Base-by-base conservation (phyloP, 805 yeast genomes). In the Kazachstania taianensis region DNA sequence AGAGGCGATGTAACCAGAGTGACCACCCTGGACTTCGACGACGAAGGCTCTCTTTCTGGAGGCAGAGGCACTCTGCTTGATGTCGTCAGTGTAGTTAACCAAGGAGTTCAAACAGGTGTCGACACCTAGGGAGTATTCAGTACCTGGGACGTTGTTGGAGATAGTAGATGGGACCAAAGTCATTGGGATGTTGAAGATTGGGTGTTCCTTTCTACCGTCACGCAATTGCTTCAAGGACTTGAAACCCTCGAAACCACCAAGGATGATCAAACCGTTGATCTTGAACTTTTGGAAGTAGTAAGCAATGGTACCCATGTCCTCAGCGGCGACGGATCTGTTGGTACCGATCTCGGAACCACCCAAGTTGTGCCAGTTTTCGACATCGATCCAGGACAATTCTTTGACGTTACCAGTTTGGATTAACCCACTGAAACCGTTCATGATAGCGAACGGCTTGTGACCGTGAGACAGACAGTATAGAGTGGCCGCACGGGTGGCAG, bases 341-440 rank as follows among this genome's bases (percentile, higher is more conserved):
- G 98, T 92, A 50, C 99, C 99, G 43, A 92, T 80, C 57, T 87
- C 96, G 20, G 96, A 84, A 20, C 98, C 99, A 52, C 98, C 99
- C 41, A 73, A 52, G 41, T 80, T 75, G 57, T 76, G 78, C 95
- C 96, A 87, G 41, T 76, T 79, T 57, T 82, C 94, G 39, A 86
- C 82, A 50, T 82, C 87, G 41, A 78, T 62, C 96, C 96, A 92
- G 20, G 68, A 64, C 31, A 92, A 60, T 51, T 74, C 75, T 36
- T 71, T 66, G 19, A 92, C 79, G 6, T 92, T 73, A 47, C 86
- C 97, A 56, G 87, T 94, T 50, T 94, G 76, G 12, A 85, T 74
- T 51, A 92, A 72, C 6, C 98, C 98, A 28, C 81, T 68, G 71
- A 87, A 92, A 10, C 97, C 96, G 61, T 92, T 89, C 60, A 82